A percentile compares a stretch with the other conserved stretches of the same genome.
phyloP scores from a whole-genome alignment of 129 eudicot genomes.

The Helianthus tuberosus region DNA sequence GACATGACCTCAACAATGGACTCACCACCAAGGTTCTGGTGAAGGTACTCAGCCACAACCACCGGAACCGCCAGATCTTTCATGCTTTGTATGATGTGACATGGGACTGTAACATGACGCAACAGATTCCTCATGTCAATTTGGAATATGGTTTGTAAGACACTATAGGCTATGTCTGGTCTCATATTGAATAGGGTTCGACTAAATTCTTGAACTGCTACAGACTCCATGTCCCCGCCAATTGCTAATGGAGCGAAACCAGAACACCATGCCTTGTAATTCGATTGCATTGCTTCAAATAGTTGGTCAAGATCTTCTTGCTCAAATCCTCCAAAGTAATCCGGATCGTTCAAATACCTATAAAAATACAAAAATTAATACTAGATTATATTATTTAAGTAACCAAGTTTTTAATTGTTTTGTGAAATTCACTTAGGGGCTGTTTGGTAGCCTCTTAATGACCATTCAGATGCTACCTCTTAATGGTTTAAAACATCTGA shows the following conservation, averaged over 20 bases:
- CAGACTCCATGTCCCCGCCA: slow-evolving; percentile 90
- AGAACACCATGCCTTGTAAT: slow-evolving; percentile 91
- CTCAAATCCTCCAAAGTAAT: slow-evolving; percentile 92
- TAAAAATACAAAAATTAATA: not conserved
- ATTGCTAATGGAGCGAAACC: slow-evolving; percentile 88
- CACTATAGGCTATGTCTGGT: slow-evolving; percentile 88
- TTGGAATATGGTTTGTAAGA: slow-evolving; percentile 70
- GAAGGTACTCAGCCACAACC: slow-evolving; percentile 87
- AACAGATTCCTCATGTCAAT: slow-evolving; percentile 74
- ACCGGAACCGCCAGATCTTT: slow-evolving; percentile 97
- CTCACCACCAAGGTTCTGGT: slow-evolving; percentile 77
- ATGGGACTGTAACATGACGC: slow-evolving; percentile 70
- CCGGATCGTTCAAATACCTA: slow-evolving; percentile 88
- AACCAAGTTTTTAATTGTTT: not conserved
- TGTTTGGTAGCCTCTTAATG: too few relatives aligned
- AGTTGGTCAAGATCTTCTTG: slow-evolving; percentile 79
- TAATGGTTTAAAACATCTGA: too few relatives aligned
- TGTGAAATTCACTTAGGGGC: too few relatives aligned
- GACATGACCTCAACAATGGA: slow-evolving; percentile 96
- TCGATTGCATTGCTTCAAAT: slow-evolving; percentile 73
- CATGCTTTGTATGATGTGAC: slow-evolving; percentile 93
- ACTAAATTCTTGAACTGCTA: slow-evolving; percentile 89
- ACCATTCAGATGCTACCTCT: too few relatives aligned
- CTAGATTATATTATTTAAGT: not conserved
- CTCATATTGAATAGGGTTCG: slow-evolving; percentile 93